A percentile compares a stretch with the other conserved stretches of the same genome.
Conservation (phyloP, 306 rosid species). For the Urtica urens region DNA sequence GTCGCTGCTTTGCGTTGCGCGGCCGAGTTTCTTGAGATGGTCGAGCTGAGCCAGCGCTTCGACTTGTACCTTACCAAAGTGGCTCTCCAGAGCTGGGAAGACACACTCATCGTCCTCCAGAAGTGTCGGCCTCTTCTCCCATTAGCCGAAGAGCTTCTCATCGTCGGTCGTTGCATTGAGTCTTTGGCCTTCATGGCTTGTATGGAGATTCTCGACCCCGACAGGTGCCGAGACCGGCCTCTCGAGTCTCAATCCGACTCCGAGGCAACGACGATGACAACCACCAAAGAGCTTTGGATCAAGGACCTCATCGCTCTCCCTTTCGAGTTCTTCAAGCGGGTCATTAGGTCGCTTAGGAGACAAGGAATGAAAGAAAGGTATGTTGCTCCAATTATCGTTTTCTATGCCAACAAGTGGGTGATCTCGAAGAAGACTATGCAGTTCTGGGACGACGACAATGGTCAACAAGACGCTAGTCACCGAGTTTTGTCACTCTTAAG, state of each 20-base stretch:
- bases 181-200: slow-evolving; percentile 96
- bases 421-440: slow-evolving; percentile 40
- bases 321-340: slow-evolving; percentile 61
- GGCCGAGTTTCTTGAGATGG: slow-evolving; percentile 80
- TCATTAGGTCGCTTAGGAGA: slow-evolving; percentile 60
- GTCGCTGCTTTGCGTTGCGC: slow-evolving; percentile 72
- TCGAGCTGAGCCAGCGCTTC: slow-evolving; percentile 62
- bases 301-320: slow-evolving; percentile 76
- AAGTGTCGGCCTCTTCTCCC: slow-evolving; percentile 68
- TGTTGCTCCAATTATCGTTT: slow-evolving; percentile 57
- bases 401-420: slow-evolving; percentile 69
- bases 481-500: slow-evolving; percentile 37
- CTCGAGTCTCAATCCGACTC: slow-evolving; percentile 46
- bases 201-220: slow-evolving; percentile 88
- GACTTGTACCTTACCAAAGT: slow-evolving; percentile 79
- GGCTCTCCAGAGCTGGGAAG: slow-evolving; percentile 83
- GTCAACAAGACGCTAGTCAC: slow-evolving; percentile 16
- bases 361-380: slow-evolving; percentile 91
- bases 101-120: slow-evolving; percentile 70
- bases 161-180: slow-evolving; percentile 76
- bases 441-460: slow-evolving; percentile 39
- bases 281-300: slow-evolving; percentile 64
- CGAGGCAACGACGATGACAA: slow-evolving; percentile 38
- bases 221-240: slow-evolving; percentile 52
- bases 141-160: slow-evolving; percentile 64